A percentile compares a stretch with the other conserved stretches of the same genome.
These are phyloP conservation scores for Ballota nigra DNA, from an alignment of 257 asterid species.

Conservation along the genomic window DNA sequence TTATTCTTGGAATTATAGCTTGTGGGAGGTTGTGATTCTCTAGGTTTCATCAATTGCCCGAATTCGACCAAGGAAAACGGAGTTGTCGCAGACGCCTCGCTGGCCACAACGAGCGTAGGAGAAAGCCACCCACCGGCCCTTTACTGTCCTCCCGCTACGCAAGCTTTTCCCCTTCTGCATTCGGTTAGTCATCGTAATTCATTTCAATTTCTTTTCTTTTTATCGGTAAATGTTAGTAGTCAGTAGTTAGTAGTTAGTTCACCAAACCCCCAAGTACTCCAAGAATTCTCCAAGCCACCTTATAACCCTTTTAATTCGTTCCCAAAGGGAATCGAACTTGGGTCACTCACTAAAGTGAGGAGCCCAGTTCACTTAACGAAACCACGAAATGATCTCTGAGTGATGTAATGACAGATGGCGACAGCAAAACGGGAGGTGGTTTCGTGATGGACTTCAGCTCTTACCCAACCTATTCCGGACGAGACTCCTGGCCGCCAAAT, in stretches of 20 bases:
- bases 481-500: constrained; percentile 51
- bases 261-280: no score
- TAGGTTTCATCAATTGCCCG: constrained; percentile 84
- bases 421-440: constrained; percentile 58
- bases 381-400: background rate
- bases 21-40: constrained; percentile 14
- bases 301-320: no score
- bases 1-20: constrained; percentile 6
- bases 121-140: constrained; percentile 72
- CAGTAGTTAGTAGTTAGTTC: no score
- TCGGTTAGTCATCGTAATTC: constrained; percentile 44
- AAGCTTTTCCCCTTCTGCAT: constrained; percentile 25
- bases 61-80: constrained; percentile 84
- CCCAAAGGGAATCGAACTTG: no score
- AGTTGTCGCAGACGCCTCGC: constrained; percentile 92
- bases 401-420: constrained; percentile 42
- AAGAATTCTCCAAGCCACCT: no score
- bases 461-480: constrained; percentile 36
- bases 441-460: constrained; percentile 64
- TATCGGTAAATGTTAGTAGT: no score
- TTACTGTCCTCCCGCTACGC: constrained; percentile 50
- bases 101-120: constrained; percentile 82
- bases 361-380: background rate
- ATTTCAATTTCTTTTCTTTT: no score
- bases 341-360: no score